A percentile compares a stretch with the other conserved stretches of the same genome.
Evolutionary conservation across 306 rosid genomes (phyloP).

Genomic region (Mimosa pudica): DNA sequence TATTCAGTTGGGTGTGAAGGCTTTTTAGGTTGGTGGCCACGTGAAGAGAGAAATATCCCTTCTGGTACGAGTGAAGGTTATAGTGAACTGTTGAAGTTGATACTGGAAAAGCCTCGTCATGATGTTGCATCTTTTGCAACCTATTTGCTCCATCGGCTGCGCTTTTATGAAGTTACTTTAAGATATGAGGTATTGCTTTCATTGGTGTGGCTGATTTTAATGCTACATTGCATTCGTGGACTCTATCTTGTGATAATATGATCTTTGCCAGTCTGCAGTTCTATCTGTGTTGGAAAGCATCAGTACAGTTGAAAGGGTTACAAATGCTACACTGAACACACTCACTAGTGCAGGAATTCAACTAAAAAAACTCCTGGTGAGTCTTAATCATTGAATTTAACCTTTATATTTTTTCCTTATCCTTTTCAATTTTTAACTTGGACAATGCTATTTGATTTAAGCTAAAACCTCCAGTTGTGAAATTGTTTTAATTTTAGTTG

Average conservation of each 20-base stretch:
- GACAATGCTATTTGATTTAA: slow-evolving; percentile 14
- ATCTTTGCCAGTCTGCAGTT: slow-evolving; percentile 82
- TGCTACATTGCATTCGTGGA: slow-evolving; percentile 15
- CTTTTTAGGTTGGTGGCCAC: slow-evolving; percentile 98
- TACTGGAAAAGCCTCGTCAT: slow-evolving; percentile 83
- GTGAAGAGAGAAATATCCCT: slow-evolving; percentile 77
- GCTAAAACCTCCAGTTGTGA: slow-evolving; percentile 10
- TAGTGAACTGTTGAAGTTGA: slow-evolving; percentile 71
- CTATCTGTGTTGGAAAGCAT: slow-evolving; percentile 74
- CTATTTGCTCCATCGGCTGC: slow-evolving; percentile 76
- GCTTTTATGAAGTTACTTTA: slow-evolving; percentile 87
- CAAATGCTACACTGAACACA: slow-evolving; percentile 65
- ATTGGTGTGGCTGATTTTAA: slow-evolving; percentile 31
- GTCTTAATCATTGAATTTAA: slow-evolving; percentile 50
- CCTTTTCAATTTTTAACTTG: slow-evolving; percentile 3
- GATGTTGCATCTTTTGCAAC: slow-evolving; percentile 91
- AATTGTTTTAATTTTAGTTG: slow-evolving; percentile 47
- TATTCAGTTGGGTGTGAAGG: slow-evolving; percentile 93
- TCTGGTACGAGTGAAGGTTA: slow-evolving; percentile 83
- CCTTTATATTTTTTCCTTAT: slow-evolving; percentile 33
- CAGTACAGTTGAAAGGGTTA: slow-evolving; percentile 60
- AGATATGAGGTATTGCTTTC: slow-evolving; percentile 82
- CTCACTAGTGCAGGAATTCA: slow-evolving; percentile 69
- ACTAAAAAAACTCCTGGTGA: slow-evolving; percentile 85
- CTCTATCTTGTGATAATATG: slow-evolving; percentile 41